Evolutionary conservation across 345 rosid genomes (phyloP).

Genomic region (Populus deltoides): DNA sequence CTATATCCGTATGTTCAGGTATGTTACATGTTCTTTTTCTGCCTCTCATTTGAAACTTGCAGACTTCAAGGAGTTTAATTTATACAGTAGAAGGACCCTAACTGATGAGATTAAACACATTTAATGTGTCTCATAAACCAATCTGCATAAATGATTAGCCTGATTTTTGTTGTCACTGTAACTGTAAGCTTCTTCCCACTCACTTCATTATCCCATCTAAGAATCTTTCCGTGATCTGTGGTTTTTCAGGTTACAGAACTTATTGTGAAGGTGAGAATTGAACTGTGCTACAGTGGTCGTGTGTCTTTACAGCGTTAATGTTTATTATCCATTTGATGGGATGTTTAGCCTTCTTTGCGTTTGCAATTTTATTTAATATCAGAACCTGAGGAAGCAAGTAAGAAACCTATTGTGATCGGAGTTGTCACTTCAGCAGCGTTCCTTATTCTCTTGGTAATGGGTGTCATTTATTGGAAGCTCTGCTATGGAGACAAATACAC

Average conservation of each 20-base stretch:
- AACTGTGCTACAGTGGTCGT: not conserved
- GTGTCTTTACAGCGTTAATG: not conserved
- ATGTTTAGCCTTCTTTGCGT: not conserved
- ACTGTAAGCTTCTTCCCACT: too few relatives aligned
- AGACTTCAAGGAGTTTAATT: too few relatives aligned
- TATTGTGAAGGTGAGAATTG: not conserved
- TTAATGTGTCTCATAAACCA: too few relatives aligned
- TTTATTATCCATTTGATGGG: not conserved
- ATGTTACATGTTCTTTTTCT: too few relatives aligned
- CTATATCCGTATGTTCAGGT: too few relatives aligned
- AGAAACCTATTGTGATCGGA: slow-evolving; percentile 11
- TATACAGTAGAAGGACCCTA: too few relatives aligned
- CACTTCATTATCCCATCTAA: too few relatives aligned
- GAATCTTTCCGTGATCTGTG: too few relatives aligned
- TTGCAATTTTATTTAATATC: not conserved
- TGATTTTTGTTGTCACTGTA: too few relatives aligned
- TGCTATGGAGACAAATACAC: not conserved
- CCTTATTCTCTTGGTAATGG: not conserved
- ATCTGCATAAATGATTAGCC: too few relatives aligned
- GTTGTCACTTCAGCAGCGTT: slow-evolving; percentile 4
- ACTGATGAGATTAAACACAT: too few relatives aligned
- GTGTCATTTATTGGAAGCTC: slow-evolving; percentile 21
- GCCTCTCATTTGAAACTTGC: too few relatives aligned
- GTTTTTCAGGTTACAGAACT: not conserved
- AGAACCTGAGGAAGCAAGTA: not conserved